phyloP scores from a whole-genome alignment of 345 rosid genomes.

The Rhizophora apiculata region DNA sequence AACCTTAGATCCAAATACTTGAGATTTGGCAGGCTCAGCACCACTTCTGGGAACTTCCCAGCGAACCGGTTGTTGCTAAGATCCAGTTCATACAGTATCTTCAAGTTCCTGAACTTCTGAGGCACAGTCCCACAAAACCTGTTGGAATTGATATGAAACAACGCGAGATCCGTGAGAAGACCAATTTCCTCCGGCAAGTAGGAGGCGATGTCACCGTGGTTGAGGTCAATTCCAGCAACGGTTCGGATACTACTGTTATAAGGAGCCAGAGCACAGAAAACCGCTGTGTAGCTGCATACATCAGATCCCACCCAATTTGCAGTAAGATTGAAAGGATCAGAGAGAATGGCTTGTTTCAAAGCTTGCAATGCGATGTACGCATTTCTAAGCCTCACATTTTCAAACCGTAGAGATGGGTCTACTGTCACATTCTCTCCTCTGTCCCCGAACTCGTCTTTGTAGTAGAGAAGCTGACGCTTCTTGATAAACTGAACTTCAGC shows the following conservation, averaged over 20 bases:
- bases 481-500: slow-evolving; percentile 57
- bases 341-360: slow-evolving; percentile 78
- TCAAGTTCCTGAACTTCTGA: slow-evolving; percentile 44
- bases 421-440: slow-evolving; percentile 76
- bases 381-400: slow-evolving; percentile 48
- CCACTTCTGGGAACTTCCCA: slow-evolving; percentile 67
- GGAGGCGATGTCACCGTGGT: slow-evolving; percentile 80
- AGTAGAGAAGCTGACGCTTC: slow-evolving; percentile 87
- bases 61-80: slow-evolving; percentile 90
- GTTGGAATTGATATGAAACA: slow-evolving; percentile 80
- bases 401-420: slow-evolving; percentile 63
- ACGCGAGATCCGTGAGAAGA: slow-evolving; percentile 67
- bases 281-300: slow-evolving; percentile 59
- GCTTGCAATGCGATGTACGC: slow-evolving; percentile 89
- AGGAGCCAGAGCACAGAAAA: slow-evolving; percentile 62
- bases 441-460: slow-evolving; percentile 82
- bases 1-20: slow-evolving; percentile 78
- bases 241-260: slow-evolving; percentile 54
- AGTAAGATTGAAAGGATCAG: slow-evolving; percentile 72
- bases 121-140: slow-evolving; percentile 81
- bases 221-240: slow-evolving; percentile 87
- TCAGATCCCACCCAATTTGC: slow-evolving; percentile 59
- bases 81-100: slow-evolving; percentile 72
- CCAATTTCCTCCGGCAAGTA: slow-evolving; percentile 83
- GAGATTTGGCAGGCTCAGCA: slow-evolving; percentile 52